Conservation (phyloP, 2,329 filamentous ascomycete species). For the Cladophialophora exuberans region DNA sequence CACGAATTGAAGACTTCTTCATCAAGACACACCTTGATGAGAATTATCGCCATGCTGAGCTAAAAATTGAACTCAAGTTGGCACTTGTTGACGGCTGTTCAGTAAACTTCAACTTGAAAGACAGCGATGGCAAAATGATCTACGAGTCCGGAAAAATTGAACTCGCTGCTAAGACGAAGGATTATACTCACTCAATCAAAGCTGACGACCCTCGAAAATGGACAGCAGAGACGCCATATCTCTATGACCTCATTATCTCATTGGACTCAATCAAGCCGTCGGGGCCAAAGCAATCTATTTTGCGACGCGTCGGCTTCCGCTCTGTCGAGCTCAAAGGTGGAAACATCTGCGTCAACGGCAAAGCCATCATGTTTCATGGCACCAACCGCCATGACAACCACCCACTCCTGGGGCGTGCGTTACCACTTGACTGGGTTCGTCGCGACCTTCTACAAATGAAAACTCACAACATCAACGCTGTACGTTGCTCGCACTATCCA, state of each 20-base stretch:
- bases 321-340: constrained; percentile 60
- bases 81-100: constrained; percentile 38
- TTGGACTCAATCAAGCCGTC: not conserved
- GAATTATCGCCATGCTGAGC: constrained; percentile 54
- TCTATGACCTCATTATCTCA: constrained; percentile 8
- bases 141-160: constrained; percentile 1
- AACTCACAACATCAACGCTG: constrained; percentile 69
- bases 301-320: constrained; percentile 65
- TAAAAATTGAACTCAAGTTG: constrained; percentile 53
- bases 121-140: not conserved
- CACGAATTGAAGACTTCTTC: constrained; percentile 62
- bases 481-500: constrained; percentile 70
- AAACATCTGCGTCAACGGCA: constrained; percentile 61
- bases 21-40: constrained; percentile 58
- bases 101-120: constrained; percentile 5
- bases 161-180: constrained; percentile 1
- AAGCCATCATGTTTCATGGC: constrained; percentile 63
- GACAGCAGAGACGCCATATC: constrained; percentile 62
- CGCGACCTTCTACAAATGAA: constrained; percentile 70
- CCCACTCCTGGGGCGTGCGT: constrained; percentile 63
- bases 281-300: constrained; percentile 41
- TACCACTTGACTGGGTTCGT: constrained; percentile 65
- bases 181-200: constrained; percentile 28
- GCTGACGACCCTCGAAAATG: constrained; percentile 64
- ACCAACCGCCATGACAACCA: constrained; percentile 75